Percentiles rank a stretch among this genome's conserved stretches.
phyloP scores from a whole-genome alignment of 768 basidiomycete species.

The Leccinellum albellum region DNA sequence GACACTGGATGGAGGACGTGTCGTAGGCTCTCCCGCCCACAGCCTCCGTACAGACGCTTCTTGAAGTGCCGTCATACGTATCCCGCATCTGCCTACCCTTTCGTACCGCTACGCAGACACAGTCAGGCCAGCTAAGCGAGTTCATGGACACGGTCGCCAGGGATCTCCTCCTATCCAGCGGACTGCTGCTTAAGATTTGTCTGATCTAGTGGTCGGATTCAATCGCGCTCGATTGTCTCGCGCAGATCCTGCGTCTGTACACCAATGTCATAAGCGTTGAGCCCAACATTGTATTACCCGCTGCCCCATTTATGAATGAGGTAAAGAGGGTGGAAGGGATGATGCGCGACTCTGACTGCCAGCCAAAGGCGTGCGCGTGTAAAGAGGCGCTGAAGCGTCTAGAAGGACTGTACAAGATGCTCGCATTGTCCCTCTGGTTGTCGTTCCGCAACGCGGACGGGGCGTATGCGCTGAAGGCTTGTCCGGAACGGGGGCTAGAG shows the following conservation, averaged over 20 bases:
- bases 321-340: slow-evolving; percentile 23
- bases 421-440: slow-evolving; percentile 85
- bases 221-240: not conserved
- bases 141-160: no score
- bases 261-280: slow-evolving; percentile 22
- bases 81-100: slow-evolving; percentile 10
- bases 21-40: no score
- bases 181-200: slow-evolving; percentile 40
- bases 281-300: slow-evolving; percentile 19
- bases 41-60: no score
- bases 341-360: slow-evolving; percentile 11
- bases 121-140: no score
- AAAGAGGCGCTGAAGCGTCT: slow-evolving; percentile 34
- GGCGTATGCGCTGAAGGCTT: slow-evolving; percentile 51
- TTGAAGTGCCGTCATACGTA: no score
- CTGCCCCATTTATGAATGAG: slow-evolving; percentile 20
- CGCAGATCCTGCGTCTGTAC: slow-evolving; percentile 34
- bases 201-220: slow-evolving; percentile 22
- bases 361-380: slow-evolving; percentile 3
- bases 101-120: no score
- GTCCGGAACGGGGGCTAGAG: slow-evolving; percentile 67
- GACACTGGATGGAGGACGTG: no score
- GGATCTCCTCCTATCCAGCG: slow-evolving; percentile 20
- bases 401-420: slow-evolving; percentile 72
- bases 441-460: slow-evolving; percentile 54